phyloP scores from a whole-genome alignment of 305 asterid species.

The Andrographis paniculata region DNA sequence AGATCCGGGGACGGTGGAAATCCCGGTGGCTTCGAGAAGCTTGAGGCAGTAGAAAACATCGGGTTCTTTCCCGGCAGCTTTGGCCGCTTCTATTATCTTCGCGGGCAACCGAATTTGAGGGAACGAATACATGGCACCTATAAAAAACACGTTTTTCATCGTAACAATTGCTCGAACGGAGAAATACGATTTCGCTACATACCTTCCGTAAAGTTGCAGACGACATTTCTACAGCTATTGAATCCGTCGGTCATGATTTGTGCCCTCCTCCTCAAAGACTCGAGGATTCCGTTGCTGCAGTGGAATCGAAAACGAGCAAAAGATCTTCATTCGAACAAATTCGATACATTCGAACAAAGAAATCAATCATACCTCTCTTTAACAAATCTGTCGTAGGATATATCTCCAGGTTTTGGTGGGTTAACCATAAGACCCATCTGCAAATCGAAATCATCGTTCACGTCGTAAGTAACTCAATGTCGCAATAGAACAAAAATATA shows the following conservation, averaged over 20 bases:
- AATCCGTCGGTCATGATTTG: slow-evolving; percentile 94
- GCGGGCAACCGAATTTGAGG: slow-evolving; percentile 97
- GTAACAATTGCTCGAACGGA: neutral
- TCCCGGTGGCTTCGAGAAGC: slow-evolving; percentile 96
- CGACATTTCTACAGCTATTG: slow-evolving; percentile 96
- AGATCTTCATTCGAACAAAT: too few relatives aligned
- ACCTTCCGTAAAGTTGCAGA: slow-evolving; percentile 98
- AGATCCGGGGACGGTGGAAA: slow-evolving; percentile 98
- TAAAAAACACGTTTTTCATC: slow-evolving; percentile 14
- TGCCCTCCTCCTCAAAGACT: slow-evolving; percentile 90
- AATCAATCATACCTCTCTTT: slow-evolving; percentile 54
- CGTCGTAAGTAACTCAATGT: too few relatives aligned
- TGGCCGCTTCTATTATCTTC: slow-evolving; percentile 86
- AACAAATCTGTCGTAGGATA: slow-evolving; percentile 67
- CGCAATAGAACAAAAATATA: neutral
- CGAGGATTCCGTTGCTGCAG: slow-evolving; percentile 85
- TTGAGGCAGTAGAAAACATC: slow-evolving; percentile 94
- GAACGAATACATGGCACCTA: slow-evolving; percentile 99
- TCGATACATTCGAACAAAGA: slow-evolving; percentile 1
- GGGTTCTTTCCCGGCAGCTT: slow-evolving; percentile 72
- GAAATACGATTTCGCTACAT: slow-evolving; percentile 6
- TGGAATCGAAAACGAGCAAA: neutral
- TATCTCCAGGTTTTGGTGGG: slow-evolving; percentile 93
- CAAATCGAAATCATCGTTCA: too few relatives aligned
- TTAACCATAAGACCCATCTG: slow-evolving; percentile 95